Conservation (phyloP, 1,284 basidiomycete species). For the Cutaneotrichosporon sp. region DNA sequence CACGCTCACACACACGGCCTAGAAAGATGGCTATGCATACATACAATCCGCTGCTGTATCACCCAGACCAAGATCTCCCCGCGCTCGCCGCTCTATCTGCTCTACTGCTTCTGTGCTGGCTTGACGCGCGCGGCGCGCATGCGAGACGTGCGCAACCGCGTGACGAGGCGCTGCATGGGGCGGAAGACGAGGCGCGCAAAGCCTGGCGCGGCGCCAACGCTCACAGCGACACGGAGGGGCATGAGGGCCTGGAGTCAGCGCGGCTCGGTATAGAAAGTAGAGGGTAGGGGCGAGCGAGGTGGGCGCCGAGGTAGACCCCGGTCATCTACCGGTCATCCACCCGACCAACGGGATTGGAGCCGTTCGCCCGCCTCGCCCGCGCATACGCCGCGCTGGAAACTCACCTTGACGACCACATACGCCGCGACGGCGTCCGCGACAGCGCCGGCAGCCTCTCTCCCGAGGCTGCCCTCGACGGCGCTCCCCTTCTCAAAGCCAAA, state of each 20-base stretch:
- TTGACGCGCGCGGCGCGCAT: conserved; percentile 6
- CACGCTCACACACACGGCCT: not conserved
- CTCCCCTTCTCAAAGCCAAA: conserved; percentile 70
- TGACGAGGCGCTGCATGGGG: conserved; percentile 4
- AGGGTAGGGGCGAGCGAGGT: too few relatives aligned
- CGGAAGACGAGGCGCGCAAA: conserved; percentile 63
- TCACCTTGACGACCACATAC: conserved; percentile 79
- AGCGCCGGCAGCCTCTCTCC: conserved; percentile 35
- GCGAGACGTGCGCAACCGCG: not conserved
- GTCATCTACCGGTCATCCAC: too few relatives aligned
- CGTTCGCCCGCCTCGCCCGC: too few relatives aligned
- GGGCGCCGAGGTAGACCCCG: not conserved
- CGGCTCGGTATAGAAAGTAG: too few relatives aligned
- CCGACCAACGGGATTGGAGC: too few relatives aligned
- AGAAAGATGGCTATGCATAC: not conserved
- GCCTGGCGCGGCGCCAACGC: conserved; percentile 71
- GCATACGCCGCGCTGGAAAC: too few relatives aligned
- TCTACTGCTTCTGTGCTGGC: not conserved
- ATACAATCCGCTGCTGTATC: not conserved
- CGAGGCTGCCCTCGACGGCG: conserved; percentile 11
- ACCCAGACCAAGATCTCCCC: too few relatives aligned
- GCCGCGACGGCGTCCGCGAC: conserved; percentile 66
- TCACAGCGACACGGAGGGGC: conserved; percentile 72
- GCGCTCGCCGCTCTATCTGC: not conserved
- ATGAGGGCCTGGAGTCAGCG: conserved; percentile 65